Base-by-base conservation (phyloP, 108 stramenopile genomes). In the Chaetoceros muelleri region DNA sequence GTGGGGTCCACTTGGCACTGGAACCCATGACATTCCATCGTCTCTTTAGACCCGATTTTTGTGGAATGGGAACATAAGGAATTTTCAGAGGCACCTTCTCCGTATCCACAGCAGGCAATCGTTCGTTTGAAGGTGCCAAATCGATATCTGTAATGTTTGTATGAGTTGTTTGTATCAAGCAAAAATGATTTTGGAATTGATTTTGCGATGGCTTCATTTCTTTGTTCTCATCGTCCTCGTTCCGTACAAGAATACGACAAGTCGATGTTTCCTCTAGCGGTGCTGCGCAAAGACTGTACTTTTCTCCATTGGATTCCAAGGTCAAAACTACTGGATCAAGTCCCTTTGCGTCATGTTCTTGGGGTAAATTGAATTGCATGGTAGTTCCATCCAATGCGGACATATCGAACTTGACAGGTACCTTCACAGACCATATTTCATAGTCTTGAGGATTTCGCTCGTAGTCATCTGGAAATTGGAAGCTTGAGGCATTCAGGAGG, bases 381-480 rank as follows among this genome's bases (percentile, higher is more conserved):
- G 63, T 59, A 2, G 66, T 55, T 22, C 71, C 81, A 40, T 85
- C 30, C 46, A 90, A 61, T 3, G 60, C 58, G 1, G 30, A 24
- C 1, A 85, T 47, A 46, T 83, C 72, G 22, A 90, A 27, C 26
- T 60, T 52, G 10, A 57, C 58, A 22, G 88, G 88, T 7, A 83
- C 56, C 30, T 84, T 79, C 40, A 90, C 61, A 1, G 76, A 69
- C 80, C 82, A 90, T 49, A 85, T 45, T 65, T 90, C 84, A n/a
- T 65, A 45, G 48, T 72, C 45, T 40, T 40, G 27, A 16, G 44
- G 57, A 27, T 26, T 19, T 57, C 21, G 31, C 57, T 20, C 44
- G 27, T 46, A 57, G 28, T 46, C 46, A 40, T 20, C 44, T 46
- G 46, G 58, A 30, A 47, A 27, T 25, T 30, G 44, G 46, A 29